These are phyloP conservation scores for Colletotrichum tropicicola DNA, from an alignment of 2,329 filamentous ascomycete species.

Conservation along the genomic window DNA sequence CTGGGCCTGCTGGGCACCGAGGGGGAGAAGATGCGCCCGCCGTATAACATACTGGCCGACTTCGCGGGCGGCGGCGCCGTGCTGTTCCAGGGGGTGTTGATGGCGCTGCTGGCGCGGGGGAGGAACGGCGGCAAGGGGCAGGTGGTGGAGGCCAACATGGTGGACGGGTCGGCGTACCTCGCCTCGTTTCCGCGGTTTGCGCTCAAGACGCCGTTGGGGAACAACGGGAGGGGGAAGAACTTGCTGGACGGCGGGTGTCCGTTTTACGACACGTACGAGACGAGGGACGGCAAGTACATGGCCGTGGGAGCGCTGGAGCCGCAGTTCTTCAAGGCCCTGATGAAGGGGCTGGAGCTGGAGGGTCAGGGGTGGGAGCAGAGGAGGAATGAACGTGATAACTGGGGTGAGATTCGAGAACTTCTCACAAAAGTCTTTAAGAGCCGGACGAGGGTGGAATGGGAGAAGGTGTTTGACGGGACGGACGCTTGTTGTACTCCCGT, in stretches of 20 bases:
- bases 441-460: constrained; percentile 83
- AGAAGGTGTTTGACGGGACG: constrained; percentile 84
- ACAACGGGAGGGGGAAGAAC: constrained; percentile 75
- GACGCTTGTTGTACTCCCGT: constrained; percentile 96
- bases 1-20: constrained; percentile 78
- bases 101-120: constrained; percentile 77
- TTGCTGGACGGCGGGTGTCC: constrained; percentile 85
- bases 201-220: constrained; percentile 70
- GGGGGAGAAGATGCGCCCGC: constrained; percentile 77
- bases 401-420: constrained; percentile 71
- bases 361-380: constrained; percentile 58
- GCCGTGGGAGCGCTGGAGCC: constrained; percentile 92
- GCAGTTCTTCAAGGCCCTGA: constrained; percentile 78
- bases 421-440: constrained; percentile 73
- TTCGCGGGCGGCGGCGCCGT: constrained; percentile 90
- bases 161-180: constrained; percentile 85
- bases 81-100: constrained; percentile 82
- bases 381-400: constrained; percentile 69
- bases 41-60: constrained; percentile 86
- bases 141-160: constrained; percentile 96
- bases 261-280: constrained; percentile 91
- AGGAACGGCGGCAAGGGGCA: constrained; percentile 74
- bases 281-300: constrained; percentile 80
- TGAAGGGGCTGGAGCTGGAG: constrained; percentile 72
- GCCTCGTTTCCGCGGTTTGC: constrained; percentile 79